phyloP scores from a whole-genome alignment of 306 rosid species.

The Cotoneaster glaucophyllus region DNA sequence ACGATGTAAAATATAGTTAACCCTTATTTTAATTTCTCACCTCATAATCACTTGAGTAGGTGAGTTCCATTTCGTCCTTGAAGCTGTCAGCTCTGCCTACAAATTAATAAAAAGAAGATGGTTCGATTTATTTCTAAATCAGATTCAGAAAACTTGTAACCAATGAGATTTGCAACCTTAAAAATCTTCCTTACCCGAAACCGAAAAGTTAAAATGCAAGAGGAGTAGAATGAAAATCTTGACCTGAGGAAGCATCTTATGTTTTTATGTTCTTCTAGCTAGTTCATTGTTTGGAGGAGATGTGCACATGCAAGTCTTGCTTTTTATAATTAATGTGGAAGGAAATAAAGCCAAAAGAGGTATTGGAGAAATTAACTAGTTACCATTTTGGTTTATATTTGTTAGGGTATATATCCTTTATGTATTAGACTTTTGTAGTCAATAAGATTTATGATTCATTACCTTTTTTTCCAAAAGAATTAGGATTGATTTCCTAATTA shows the following conservation, averaged over 20 bases:
- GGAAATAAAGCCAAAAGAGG: constrained; percentile 31
- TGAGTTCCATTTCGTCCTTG: background rate
- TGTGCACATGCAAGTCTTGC: background rate
- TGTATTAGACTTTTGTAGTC: too few relatives aligned
- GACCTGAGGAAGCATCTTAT: constrained; percentile 24
- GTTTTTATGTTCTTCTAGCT: background rate
- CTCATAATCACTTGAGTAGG: background rate
- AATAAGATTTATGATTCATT: too few relatives aligned
- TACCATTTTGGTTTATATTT: too few relatives aligned
- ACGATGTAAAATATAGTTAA: too few relatives aligned
- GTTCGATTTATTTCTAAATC: background rate
- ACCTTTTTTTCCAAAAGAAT: too few relatives aligned
- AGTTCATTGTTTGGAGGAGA: background rate
- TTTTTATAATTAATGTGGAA: constrained; percentile 21
- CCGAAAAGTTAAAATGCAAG: constrained; percentile 4
- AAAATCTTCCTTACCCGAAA: constrained; percentile 19
- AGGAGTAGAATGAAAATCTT: constrained; percentile 27
- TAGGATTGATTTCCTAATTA: too few relatives aligned
- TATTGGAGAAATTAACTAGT: too few relatives aligned
- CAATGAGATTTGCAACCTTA: background rate
- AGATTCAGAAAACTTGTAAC: background rate
- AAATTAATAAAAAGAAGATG: background rate
- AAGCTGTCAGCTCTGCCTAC: constrained; percentile 8
- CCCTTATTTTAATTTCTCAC: background rate
- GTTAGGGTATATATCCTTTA: too few relatives aligned